phyloP scores from a whole-genome alignment of 2,329 filamentous ascomycete genomes.

The Trichoderma sp. region DNA sequence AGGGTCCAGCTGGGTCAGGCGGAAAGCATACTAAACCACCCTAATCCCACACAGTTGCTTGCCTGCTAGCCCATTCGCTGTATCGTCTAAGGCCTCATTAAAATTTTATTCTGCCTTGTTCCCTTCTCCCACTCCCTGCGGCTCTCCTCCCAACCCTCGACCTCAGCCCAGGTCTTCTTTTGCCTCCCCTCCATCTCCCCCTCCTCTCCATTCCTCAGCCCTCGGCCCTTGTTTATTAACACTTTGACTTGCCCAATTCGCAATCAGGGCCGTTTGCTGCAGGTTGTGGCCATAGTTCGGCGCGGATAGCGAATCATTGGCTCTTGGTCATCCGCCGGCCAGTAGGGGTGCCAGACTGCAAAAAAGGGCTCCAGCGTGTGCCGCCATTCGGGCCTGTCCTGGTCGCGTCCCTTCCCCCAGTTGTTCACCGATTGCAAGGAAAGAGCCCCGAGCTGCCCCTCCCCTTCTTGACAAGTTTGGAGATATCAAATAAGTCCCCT shows the following conservation, averaged over 20 bases:
- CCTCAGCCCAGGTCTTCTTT: background rate
- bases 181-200: background rate
- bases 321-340: background rate
- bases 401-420: slow-evolving; percentile 1
- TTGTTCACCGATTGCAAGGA: background rate
- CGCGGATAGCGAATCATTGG: background rate
- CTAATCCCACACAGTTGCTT: background rate
- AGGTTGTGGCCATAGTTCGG: background rate
- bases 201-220: background rate
- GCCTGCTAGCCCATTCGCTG: background rate
- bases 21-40: background rate
- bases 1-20: slow-evolving; percentile 20
- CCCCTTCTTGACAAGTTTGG: background rate
- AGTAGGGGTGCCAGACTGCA: background rate
- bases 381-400: background rate
- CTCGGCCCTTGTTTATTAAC: background rate
- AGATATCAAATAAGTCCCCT: background rate
- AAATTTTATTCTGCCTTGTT: background rate
- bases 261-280: background rate
- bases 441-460: slow-evolving; percentile 4
- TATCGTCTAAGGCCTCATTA: slow-evolving; percentile 11
- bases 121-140: background rate
- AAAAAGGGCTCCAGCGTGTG: background rate
- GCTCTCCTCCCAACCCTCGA: background rate
- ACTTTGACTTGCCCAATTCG: background rate